Evolutionary conservation across 805 yeast genomes (phyloP).

Genomic region (Saccharomyces mikatae): DNA sequence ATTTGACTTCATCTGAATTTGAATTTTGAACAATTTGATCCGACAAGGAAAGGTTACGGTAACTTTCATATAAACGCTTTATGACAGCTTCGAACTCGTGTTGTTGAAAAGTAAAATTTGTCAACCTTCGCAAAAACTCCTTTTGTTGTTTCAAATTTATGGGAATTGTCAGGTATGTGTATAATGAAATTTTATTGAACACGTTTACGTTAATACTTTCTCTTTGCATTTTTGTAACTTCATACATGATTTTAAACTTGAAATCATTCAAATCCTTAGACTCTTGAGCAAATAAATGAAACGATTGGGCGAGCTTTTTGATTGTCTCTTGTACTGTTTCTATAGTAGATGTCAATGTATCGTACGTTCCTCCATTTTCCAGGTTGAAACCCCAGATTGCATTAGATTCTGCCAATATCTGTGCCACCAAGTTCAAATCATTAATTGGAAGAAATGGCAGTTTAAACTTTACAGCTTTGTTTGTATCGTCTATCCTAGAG

Average conservation of each 20-base stretch:
- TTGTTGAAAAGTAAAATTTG: constrained; percentile 21
- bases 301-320: constrained; percentile 3
- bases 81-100: constrained; percentile 14
- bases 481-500: constrained; percentile 17
- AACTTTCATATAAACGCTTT: constrained; percentile 5
- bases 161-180: constrained; percentile 24
- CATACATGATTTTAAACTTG: constrained; percentile 11
- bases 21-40: background rate
- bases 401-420: constrained; percentile 62
- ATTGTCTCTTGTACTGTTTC: constrained; percentile 15
- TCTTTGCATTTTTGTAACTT: constrained; percentile 13
- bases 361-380: constrained; percentile 32
- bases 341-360: constrained; percentile 10
- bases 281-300: background rate
- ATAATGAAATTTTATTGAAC: constrained; percentile 16
- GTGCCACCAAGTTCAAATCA: constrained; percentile 33
- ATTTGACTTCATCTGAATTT: background rate
- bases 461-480: constrained; percentile 9
- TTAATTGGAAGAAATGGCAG: constrained; percentile 67
- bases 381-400: constrained; percentile 53
- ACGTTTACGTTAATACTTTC: constrained; percentile 12
- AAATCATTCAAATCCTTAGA: constrained; percentile 13
- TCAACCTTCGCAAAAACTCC: constrained; percentile 22
- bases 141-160: constrained; percentile 17
- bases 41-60: background rate